These are phyloP conservation scores for Myochromella boudieri DNA, from an alignment of 768 basidiomycete genomes.

Conservation along the genomic window DNA sequence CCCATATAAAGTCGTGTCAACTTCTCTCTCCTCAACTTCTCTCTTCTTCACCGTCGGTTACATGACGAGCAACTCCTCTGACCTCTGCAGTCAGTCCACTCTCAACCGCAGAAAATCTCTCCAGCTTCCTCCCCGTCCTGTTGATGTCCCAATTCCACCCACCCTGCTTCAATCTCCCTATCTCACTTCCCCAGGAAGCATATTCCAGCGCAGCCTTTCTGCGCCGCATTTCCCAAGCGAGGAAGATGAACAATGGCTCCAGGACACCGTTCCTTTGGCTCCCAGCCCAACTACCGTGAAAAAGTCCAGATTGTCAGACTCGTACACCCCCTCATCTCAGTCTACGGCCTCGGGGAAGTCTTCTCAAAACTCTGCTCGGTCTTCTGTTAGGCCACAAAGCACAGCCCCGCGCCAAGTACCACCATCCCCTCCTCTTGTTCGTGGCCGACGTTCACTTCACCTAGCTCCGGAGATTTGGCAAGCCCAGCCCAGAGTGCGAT, in stretches of 20 bases:
- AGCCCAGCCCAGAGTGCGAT: slow-evolving; percentile 15
- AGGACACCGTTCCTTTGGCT: slow-evolving; percentile 57
- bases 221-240: slow-evolving; percentile 40
- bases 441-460: slow-evolving; percentile 15
- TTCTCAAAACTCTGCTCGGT: not conserved
- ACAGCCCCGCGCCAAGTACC: slow-evolving; percentile 4
- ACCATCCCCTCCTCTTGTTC: slow-evolving; percentile 22
- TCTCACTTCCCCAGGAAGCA: slow-evolving; percentile 48
- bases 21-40: not conserved
- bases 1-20: too few species aligned
- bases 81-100: slow-evolving; percentile 6
- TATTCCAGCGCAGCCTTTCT: slow-evolving; percentile 40
- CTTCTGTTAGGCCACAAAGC: slow-evolving; percentile 1
- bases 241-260: slow-evolving; percentile 60
- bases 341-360: not conserved
- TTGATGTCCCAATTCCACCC: slow-evolving; percentile 55
- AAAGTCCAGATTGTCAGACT: slow-evolving; percentile 5
- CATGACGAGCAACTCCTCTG: slow-evolving; percentile 7
- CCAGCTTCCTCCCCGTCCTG: slow-evolving; percentile 31
- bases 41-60: not conserved
- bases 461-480: slow-evolving; percentile 12
- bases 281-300: slow-evolving; percentile 9
- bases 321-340: slow-evolving; percentile 3
- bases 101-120: slow-evolving; percentile 35
- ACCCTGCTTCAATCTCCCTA: slow-evolving; percentile 55